Base-by-base conservation (phyloP, 2,329 filamentous ascomycete genomes). In the Harringtonia lauricola region DNA sequence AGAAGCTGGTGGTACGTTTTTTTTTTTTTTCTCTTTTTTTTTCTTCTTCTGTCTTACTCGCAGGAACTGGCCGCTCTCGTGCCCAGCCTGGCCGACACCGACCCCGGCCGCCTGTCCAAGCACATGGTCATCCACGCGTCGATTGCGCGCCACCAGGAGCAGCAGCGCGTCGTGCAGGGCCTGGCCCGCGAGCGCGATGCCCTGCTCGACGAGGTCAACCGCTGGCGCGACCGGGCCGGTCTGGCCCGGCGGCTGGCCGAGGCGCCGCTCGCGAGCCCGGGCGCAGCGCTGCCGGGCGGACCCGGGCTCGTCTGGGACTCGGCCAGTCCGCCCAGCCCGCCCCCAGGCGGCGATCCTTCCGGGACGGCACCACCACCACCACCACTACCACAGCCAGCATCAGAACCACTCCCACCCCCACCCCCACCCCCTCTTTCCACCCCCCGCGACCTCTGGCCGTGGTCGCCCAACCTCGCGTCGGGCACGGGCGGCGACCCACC, bases 121-220 rank as follows among this genome's bases (percentile, higher is more conserved):
- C 45, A 47, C 39, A 35, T 18, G 15, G 45, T 44, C 17, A 29
- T 47, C 22, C 45, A 47, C 14, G 45, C 24, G 39, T 47, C 45
- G 8, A 47, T 47, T n/a, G n/a, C 29, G 12, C 18, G 26, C 21
- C 45, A 47, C 36, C 19, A 29, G 3, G 42, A 47, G 35, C 45
- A 47, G 42, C n/a, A 10, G 10, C 22, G 22, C 5, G 8, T 19
- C 24, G 36, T 42, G 14, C 28, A 36, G 18, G 24, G 15, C 6
- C 36, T 46, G 14, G 31, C 12, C 22, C 36, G 35, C 18, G 44
- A 46, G 36, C 29, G 44, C 12, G 40, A 46, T 31, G 36, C n/a
- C 14, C 44, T 46, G 28, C 30, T 28, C 5, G 44, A 22, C 15
- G 44, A 46, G 26, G 26, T 40, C 17, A 22, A 29, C 29, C 29